Percentiles rank a stretch among this genome's conserved stretches.
Conservation (phyloP, 1,284 basidiomycete species). For the Stygiomarasmius scandens region DNA sequence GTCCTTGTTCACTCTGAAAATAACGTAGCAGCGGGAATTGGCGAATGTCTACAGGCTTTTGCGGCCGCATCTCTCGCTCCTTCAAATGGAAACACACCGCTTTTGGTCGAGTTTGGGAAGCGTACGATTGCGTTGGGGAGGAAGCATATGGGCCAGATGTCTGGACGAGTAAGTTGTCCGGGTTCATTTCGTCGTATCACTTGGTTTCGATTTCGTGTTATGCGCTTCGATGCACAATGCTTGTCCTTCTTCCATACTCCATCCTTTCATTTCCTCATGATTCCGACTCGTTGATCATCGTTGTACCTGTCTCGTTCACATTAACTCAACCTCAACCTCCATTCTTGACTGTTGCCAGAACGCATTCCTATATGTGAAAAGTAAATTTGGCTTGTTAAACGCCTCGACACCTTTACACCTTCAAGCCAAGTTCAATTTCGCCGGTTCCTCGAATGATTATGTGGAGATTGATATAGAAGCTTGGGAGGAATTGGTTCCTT, state of each 20-base stretch:
- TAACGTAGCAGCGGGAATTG: conserved; percentile 16
- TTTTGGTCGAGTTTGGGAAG: conserved; percentile 28
- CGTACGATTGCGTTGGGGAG: conserved; percentile 36
- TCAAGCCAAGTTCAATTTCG: conserved; percentile 29
- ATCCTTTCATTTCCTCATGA: neutral
- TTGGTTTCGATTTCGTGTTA: neutral
- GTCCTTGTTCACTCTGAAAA: conserved; percentile 14
- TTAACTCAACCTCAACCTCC: no score
- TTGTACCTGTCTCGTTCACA: no score
- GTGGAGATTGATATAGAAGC: conserved; percentile 38
- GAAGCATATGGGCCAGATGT: conserved; percentile 31
- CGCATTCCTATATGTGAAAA: conserved; percentile 36
- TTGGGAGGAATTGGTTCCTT: conserved; percentile 36
- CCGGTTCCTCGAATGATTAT: conserved; percentile 17
- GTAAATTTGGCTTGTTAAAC: conserved; percentile 36
- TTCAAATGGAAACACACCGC: conserved; percentile 10
- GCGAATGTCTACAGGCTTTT: conserved; percentile 14
- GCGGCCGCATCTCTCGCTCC: neutral
- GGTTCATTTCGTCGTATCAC: neutral
- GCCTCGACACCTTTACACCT: conserved; percentile 29
- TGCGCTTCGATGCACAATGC: neutral
- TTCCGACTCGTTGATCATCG: no score
- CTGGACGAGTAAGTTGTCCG: conserved; percentile 28
- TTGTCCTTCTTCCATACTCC: neutral
- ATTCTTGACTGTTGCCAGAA: conserved; percentile 21